Evolutionary conservation across 2,329 filamentous ascomycete genomes (phyloP).

Genomic region (Beauveria brongniartii): DNA sequence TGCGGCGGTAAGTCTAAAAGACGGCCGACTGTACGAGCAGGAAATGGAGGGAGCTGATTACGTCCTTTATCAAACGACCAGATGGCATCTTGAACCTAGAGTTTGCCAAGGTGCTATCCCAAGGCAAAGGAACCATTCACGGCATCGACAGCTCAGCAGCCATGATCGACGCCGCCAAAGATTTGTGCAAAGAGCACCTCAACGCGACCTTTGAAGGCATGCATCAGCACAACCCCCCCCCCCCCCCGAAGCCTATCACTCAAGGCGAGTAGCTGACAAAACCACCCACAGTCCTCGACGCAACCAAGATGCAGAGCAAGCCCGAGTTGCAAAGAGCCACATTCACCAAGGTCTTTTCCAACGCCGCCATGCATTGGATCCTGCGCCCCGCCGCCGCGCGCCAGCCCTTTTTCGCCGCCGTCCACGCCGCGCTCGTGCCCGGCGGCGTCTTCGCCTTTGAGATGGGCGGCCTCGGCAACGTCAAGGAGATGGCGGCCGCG

Average conservation of each 20-base stretch:
- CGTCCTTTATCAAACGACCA: conserved; percentile 16
- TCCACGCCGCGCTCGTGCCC: conserved; percentile 43
- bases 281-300: conserved; percentile 35
- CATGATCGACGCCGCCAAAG: conserved; percentile 48
- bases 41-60: background rate
- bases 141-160: conserved; percentile 50
- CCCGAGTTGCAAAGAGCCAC: conserved; percentile 27
- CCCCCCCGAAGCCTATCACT: too few species aligned
- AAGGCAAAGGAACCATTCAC: conserved; percentile 41
- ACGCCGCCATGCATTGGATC: conserved; percentile 62
- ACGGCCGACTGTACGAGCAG: background rate
- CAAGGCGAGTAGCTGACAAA: background rate
- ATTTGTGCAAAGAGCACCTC: conserved; percentile 28
- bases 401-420: conserved; percentile 42
- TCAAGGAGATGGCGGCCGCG: conserved; percentile 53
- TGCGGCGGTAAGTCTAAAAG: conserved; percentile 45
- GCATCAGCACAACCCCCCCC: background rate
- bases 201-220: conserved; percentile 38
- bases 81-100: conserved; percentile 52
- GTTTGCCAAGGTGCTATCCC: conserved; percentile 37
- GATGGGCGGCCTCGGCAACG: conserved; percentile 64
- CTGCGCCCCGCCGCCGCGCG: conserved; percentile 38
- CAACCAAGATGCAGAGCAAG: conserved; percentile 28
- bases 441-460: conserved; percentile 58
- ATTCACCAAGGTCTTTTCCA: conserved; percentile 55